Evolutionary conservation across 176 grass and related monocot species (phyloP), one percentile per base, ranked within the genome.

Genomic region (Carex kokanica): DNA sequence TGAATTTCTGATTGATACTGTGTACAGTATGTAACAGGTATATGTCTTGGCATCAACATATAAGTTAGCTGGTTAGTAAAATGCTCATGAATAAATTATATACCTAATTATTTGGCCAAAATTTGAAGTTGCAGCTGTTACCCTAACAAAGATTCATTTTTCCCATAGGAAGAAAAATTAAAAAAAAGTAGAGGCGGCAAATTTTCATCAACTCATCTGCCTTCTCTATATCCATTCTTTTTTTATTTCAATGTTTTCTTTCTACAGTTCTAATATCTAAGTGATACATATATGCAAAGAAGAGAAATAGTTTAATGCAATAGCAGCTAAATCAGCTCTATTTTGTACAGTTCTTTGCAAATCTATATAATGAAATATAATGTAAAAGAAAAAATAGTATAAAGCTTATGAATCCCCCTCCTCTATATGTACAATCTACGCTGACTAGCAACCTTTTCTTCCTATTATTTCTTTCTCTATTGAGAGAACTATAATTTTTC

Each of bases 291-390:
- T 11, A 56, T 18, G 34, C 6, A 78, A 54, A 32, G 15, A 56
- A 6, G 8, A 32, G 25, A 55, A 54, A 78, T 55, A 0, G 4
- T 56, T 34, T 55, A 78, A 32, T 55, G 17, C 21, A 27, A 31
- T 18, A 78, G 49, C 12, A 78, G 47, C 47, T 78, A 56, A 31
- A 29, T 55, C 23, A 54, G 20, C 72, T 77, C 17, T 31, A 11
- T n/a, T 32, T 17, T 78, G 51, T 78, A 9, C 14, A 51, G 16
- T 71, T 56, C 24, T 77, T 55, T 78, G 24, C 51, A 78, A 34
- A 56, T 78, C 73, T 56, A 56, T 32, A 78, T 32, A 77, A 55
- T 55, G 73, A 78, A 56, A 51, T 31, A 56, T 78, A 78, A 78
- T 54, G 45, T 74, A 75, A 75, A 15, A 31, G 71, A 77, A 53